Percentiles rank a stretch among this genome's conserved stretches.
Conservation (phyloP, 1,284 basidiomycete genomes). For the Heterobasidion annosum region DNA sequence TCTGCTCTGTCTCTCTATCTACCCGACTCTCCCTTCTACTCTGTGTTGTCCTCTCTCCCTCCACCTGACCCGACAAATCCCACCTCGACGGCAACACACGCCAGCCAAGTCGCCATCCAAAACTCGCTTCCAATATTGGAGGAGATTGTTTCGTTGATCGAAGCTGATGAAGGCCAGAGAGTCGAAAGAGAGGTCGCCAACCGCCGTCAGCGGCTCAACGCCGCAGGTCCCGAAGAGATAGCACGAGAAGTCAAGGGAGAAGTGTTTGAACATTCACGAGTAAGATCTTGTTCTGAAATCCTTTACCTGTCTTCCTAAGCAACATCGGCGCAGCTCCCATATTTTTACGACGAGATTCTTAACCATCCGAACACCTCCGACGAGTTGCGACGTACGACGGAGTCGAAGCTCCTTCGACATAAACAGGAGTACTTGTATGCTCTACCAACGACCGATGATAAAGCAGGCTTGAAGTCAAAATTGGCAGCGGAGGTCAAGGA, state of each 20-base stretch:
- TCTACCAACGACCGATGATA: slow-evolving; percentile 35
- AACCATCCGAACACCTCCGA: slow-evolving; percentile 73
- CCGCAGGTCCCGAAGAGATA: slow-evolving; percentile 58
- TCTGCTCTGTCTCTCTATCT: slow-evolving; percentile 64
- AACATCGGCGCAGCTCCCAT: slow-evolving; percentile 41
- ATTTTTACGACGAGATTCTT: slow-evolving; percentile 64
- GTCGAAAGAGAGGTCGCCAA: slow-evolving; percentile 65
- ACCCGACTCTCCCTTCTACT: slow-evolving; percentile 65
- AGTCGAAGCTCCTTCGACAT: slow-evolving; percentile 61
- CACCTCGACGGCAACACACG: slow-evolving; percentile 45
- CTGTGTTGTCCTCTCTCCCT: slow-evolving; percentile 59
- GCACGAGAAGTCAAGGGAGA: slow-evolving; percentile 60
- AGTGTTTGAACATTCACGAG: slow-evolving; percentile 51
- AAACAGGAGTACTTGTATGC: slow-evolving; percentile 51
- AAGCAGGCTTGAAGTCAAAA: slow-evolving; percentile 34
- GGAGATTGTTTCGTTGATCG: slow-evolving; percentile 55
- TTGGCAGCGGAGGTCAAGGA: slow-evolving; percentile 58
- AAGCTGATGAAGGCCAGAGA: slow-evolving; percentile 46
- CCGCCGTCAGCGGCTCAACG: slow-evolving; percentile 67
- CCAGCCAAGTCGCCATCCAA: slow-evolving; percentile 58
- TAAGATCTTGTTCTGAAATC: slow-evolving; percentile 17
- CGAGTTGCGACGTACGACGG: slow-evolving; percentile 57
- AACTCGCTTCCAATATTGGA: slow-evolving; percentile 59
- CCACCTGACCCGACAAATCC: slow-evolving; percentile 73
- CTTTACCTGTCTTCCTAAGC: slow-evolving; percentile 4